phyloP scores from a whole-genome alignment of 306 rosid genomes.

The Corylus avellana region DNA sequence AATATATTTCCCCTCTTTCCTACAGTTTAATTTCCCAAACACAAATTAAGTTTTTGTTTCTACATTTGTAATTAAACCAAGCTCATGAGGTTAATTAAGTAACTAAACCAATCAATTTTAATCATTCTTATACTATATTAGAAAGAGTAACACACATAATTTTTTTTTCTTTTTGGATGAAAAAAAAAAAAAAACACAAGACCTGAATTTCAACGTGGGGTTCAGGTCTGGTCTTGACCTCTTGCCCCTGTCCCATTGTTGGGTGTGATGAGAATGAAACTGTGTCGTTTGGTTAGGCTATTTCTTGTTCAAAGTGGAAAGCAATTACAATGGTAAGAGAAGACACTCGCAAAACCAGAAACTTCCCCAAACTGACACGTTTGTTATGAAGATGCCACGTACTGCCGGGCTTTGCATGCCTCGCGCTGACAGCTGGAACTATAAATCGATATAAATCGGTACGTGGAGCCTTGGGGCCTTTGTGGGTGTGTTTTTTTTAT shows the following conservation, averaged over 20 bases:
- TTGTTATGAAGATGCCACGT: neutral
- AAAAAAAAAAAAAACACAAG: too few relatives aligned
- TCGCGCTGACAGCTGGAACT: neutral
- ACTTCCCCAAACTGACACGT: neutral
- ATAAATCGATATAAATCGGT: too few relatives aligned
- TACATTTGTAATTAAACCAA: neutral
- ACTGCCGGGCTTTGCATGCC: neutral
- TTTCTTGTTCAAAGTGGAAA: too few relatives aligned
- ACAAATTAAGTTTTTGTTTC: neutral
- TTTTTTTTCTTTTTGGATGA: too few relatives aligned
- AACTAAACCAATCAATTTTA: too few relatives aligned
- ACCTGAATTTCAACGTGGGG: conserved; percentile 56
- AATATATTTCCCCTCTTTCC: conserved; percentile 66
- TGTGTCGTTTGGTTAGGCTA: neutral
- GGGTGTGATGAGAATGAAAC: neutral
- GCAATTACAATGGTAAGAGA: too few relatives aligned
- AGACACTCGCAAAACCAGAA: neutral
- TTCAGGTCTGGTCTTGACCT: conserved; percentile 32
- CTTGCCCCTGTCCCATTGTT: conserved; percentile 37
- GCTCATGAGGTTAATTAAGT: neutral
- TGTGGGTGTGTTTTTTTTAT: too few relatives aligned
- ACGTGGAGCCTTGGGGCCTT: too few relatives aligned
- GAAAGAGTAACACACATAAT: too few relatives aligned
- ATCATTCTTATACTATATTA: too few relatives aligned
- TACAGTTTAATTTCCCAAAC: conserved; percentile 7